Evolutionary conservation across 1,284 basidiomycete species (phyloP), one percentile per base, ranked within the genome.

Genomic region (Caloboletus firmus): DNA sequence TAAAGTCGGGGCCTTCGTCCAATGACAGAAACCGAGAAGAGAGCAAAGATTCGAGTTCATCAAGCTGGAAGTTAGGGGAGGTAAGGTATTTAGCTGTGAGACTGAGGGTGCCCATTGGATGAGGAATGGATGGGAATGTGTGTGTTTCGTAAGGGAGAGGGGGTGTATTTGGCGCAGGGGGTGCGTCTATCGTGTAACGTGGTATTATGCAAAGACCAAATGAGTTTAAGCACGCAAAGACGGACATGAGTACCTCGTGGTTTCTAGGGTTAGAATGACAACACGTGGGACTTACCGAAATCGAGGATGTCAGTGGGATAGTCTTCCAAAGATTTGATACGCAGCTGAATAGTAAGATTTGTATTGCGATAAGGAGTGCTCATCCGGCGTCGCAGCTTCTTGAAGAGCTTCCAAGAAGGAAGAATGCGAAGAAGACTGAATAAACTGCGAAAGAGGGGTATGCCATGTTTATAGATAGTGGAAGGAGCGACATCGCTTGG

Each of bases 401-500:
- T 82, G 63, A 80, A 78, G 36, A 89, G 76, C 64, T 81, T 84
- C 87, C 88, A 91, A 2, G 84, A 74, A 22, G 89, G 89, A 8
- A 91, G 75, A 24, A 89, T 77, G 50, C 87, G 78, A 43, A 91
- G 75, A 39, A 91, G 70, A 32, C 82, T 85, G 72, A 79, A 92
- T 5, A 91, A 67, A 65, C 85, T 87, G 49, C 89, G 79, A 72
- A 91, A 91, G 36, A 90, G 77, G 37, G 86, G 80, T 62, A 92
- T 91, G 30, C 85, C 83, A 61, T 90, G 83, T 70, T 92, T 91
- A 79, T 92, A 92, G 54, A 90, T 85, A 17, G 84, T 87, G 0
- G 87, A 77, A n/a, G 85, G 82, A 7, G 82, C 79, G 40, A 86
- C 76, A 48, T 85, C 86, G 43, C 69, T 64, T 47, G 73, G 72